These are phyloP conservation scores for Pezicula neosporulosa DNA, from an alignment of 2,329 filamentous ascomycete species.

Conservation along the genomic window DNA sequence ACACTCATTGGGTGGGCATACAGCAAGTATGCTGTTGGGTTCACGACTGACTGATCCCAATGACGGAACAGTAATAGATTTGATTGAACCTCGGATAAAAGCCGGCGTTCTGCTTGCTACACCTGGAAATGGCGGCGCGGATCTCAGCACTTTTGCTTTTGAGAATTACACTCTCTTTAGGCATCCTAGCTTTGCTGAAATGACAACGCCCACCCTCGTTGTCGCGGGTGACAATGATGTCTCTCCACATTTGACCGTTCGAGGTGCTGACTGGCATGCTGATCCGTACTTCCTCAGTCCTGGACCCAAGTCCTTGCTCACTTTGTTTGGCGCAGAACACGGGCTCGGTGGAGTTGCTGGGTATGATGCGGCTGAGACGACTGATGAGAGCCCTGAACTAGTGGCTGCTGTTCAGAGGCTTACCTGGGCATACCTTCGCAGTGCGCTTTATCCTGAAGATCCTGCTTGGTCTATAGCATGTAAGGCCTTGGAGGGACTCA, in stretches of 20 bases:
- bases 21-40: constrained; percentile 32
- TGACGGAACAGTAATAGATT: constrained; percentile 14
- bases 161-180: constrained; percentile 29
- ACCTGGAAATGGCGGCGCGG: constrained; percentile 27
- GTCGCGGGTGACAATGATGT: constrained; percentile 35
- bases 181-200: constrained; percentile 28
- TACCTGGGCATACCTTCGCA: constrained; percentile 35
- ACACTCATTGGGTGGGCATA: constrained; percentile 35
- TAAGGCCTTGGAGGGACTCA: constrained; percentile 2
- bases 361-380: constrained; percentile 32
- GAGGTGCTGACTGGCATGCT: constrained; percentile 36
- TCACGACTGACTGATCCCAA: constrained; percentile 30
- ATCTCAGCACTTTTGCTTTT: constrained; percentile 26
- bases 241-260: constrained; percentile 27
- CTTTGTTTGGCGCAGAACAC: constrained; percentile 31
- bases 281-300: constrained; percentile 31
- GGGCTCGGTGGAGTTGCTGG: constrained; percentile 35
- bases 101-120: constrained; percentile 33
- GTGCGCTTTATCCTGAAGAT: constrained; percentile 30
- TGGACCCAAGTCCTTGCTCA: constrained; percentile 32
- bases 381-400: constrained; percentile 32
- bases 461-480: constrained; percentile 1
- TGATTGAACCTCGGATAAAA: constrained; percentile 32
- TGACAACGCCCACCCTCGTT: constrained; percentile 33
- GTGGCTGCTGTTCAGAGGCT: constrained; percentile 28